Base-by-base conservation (phyloP, 2,329 filamentous ascomycete species). In the Talaromyces sp. region DNA sequence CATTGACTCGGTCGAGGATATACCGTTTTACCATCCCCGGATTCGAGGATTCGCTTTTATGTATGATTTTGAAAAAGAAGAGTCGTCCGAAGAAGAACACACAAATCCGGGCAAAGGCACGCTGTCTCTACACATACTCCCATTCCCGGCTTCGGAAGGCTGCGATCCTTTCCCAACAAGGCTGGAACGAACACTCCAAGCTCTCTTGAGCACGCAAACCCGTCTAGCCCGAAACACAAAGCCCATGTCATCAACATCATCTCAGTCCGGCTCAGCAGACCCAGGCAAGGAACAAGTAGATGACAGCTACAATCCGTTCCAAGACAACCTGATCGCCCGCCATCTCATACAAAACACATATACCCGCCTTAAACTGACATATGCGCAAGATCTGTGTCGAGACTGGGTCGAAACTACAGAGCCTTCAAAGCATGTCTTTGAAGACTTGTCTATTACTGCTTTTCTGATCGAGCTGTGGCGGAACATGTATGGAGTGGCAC, bases 391-490 rank as follows among this genome's bases (percentile, higher is more conserved):
- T 1, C 78, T 99, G 12, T 88, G 92, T 14, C 76, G 85, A n/a
- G 79, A 76, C 1, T 99, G 94, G 95, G 87, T 87, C 14, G 95
- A 98, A 78, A 84, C 84, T 57, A 98, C 93, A 0, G 92, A 96
- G 71, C 91, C 93, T 0, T 81, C 81, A 16, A 99, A 98, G 74
- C 93, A 98, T 71, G 92, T 98, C 2, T 98, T 97, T 75, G 95
- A 99, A 73, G 94, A 98, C 72, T 78, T 99, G 23, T 85, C 87
- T 4, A 97, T 99, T 65, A 90, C 94, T 0, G 90, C 94, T 0
- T 99, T 97, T 69, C 79, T 98, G 57, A 91, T 98, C 30, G 93
- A 97, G 78, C 79, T 98, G 2, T 99, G 95, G 95, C 78, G 80
- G 12, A 86, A 89, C 62, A 94, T 96, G 87, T 98, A 98, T 72